phyloP scores from a whole-genome alignment of 305 asterid genomes.

The Petunia hybrid region DNA sequence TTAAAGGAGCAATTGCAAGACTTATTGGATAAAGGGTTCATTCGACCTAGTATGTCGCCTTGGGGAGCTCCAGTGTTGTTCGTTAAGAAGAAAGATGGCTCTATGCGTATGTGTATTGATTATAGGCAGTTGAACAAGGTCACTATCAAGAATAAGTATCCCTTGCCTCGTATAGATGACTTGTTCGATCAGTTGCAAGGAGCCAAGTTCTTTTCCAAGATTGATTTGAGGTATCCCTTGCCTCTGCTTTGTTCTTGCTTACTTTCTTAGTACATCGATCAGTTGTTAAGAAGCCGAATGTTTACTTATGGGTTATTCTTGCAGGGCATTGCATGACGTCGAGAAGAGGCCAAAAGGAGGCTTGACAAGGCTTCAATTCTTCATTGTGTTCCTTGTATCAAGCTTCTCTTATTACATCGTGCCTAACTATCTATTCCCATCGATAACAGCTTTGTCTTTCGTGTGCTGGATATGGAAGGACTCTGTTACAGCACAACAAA shows the following conservation, averaged over 20 bases:
- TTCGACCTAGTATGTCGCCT: too few species aligned
- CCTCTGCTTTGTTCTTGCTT: background rate
- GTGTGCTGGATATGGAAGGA: slow-evolving; percentile 76
- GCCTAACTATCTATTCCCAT: slow-evolving; percentile 73
- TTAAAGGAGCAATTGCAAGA: too few species aligned
- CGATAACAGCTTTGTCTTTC: slow-evolving; percentile 68
- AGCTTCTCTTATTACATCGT: slow-evolving; percentile 70
- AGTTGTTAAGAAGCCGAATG: background rate
- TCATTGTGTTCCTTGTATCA: slow-evolving; percentile 54
- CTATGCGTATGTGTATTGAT: too few species aligned
- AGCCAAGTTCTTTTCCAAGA: too few species aligned
- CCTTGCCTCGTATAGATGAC: too few species aligned
- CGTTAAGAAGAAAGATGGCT: too few species aligned
- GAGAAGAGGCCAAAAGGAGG: slow-evolving; percentile 64
- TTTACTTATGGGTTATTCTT: background rate
- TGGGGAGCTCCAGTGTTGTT: too few species aligned
- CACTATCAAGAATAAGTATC: too few species aligned
- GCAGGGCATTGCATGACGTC: slow-evolving; percentile 67
- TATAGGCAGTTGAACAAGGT: too few species aligned
- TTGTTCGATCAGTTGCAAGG: slow-evolving; percentile 41
- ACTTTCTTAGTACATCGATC: background rate
- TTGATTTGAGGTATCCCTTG: slow-evolving; percentile 55
- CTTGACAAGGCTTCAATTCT: slow-evolving; percentile 70
- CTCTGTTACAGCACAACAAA: slow-evolving; percentile 69
- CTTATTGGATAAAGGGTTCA: too few species aligned